phyloP scores from a whole-genome alignment of 2,329 filamentous ascomycete species.

The Myriosclerotinia duriaeana region DNA sequence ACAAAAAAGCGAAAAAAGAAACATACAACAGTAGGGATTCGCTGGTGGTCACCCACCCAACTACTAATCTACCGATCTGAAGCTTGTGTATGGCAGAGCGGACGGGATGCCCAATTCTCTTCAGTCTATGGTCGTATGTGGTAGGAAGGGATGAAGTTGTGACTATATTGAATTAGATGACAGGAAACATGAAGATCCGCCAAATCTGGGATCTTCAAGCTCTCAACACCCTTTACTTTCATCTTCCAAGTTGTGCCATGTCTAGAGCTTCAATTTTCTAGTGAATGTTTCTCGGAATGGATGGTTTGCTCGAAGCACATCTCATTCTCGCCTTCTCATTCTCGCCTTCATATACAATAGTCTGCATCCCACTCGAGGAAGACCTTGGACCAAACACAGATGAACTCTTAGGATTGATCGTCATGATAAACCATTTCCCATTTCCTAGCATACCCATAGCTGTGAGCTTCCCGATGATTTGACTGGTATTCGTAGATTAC shows the following conservation, averaged over 20 bases:
- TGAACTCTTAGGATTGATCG: not conserved
- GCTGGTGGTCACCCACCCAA: slow-evolving; percentile 15
- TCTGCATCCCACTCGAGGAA: not conserved
- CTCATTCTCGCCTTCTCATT: not conserved
- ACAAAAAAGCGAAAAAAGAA: not conserved
- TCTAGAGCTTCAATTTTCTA: not conserved
- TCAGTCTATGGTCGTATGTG: slow-evolving; percentile 6
- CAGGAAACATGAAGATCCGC: not conserved
- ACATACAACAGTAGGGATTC: slow-evolving; percentile 8
- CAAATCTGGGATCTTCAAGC: not conserved
- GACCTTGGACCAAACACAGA: not conserved
- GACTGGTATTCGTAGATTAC: not conserved
- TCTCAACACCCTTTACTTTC: not conserved
- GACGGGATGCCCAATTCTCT: slow-evolving; percentile 6
- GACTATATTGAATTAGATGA: not conserved
- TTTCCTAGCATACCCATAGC: not conserved
- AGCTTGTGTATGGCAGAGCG: slow-evolving; percentile 17
- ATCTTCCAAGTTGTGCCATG: not conserved
- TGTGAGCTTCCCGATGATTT: not conserved
- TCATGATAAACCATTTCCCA: not conserved
- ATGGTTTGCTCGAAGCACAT: not conserved
- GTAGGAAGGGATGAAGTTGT: rapidly evolving
- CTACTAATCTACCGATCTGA: slow-evolving; percentile 16
- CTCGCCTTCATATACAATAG: not conserved
- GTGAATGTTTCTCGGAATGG: not conserved